Base-by-base conservation (phyloP, 164 flowering plant species). In the Pachysandra terminalis region DNA sequence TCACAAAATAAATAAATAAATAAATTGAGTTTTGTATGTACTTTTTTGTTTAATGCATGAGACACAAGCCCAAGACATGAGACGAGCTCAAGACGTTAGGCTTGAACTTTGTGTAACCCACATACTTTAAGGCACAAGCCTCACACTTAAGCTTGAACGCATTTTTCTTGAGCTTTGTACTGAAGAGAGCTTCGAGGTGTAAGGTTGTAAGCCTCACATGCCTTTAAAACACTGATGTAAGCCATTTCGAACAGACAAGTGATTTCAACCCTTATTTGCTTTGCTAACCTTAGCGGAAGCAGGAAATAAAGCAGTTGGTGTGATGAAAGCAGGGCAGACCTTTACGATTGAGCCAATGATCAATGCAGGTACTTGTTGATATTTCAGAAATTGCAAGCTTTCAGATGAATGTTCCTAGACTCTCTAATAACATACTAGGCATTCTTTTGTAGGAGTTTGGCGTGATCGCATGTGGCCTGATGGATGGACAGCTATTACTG, bases 401-500 rank as follows among this genome's bases (percentile, higher is more conserved):
- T 40, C 14, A 60, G 0, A 17, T 60, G 17, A 32, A 23, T 19
- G 4, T 27, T 24, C 32, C 5, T 63, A 40, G n/a, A 12, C 13
- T 54, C 53, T 24, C 8, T 49, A 49, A 59, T 26, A 45, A 9
- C n/a, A 32, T 56, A 28, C 60, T 13, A 64, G 37, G 8, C 49
- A 48, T 64, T 59, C 41, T 19, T 56, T 53, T n/a, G 25, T 69
- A 95, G 98, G 99, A 53, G 89, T 89, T 49, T 95, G 98, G 98
- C 90, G 93, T 67, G 99, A 92, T 69, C 87, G 90, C 21, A 84
- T 88, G 90, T 95, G 99, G 99, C 99, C 99, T 69, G 98, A 95
- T 87, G 98, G 98, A 70, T 95, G 99, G 99, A 95, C 99, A 48
- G 91, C 84, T 75, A 96, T 87, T 24, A 89, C 99, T 61, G 97